Conservation (phyloP, 108 stramenopile genomes). For the Nannochloropsis oceanica region DNA sequence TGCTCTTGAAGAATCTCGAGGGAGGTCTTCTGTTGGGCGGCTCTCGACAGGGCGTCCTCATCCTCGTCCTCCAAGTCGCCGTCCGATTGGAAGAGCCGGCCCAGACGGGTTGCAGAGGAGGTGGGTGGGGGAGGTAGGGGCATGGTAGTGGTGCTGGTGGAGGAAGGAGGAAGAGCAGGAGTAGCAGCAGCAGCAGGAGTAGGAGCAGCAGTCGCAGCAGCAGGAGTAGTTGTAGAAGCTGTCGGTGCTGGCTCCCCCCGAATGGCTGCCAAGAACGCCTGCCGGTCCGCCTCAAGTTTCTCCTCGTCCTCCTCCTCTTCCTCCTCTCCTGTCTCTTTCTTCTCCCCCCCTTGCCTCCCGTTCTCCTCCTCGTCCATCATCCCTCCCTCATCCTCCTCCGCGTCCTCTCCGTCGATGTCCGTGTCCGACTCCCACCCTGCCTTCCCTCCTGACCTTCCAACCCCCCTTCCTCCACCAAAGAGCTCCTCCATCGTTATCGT, state of each 20-base stretch:
- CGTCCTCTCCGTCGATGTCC: conserved; percentile 17
- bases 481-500: neutral
- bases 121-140: neutral
- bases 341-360: neutral
- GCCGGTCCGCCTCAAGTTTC: neutral
- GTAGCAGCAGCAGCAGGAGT: neutral
- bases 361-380: neutral
- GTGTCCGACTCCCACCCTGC: conserved; percentile 5
- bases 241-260: neutral
- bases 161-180: neutral
- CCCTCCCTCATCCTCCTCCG: neutral
- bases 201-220: neutral
- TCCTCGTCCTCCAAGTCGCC: conserved; percentile 84
- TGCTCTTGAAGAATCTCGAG: conserved; percentile 71
- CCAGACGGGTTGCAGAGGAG: conserved; percentile 1
- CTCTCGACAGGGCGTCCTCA: conserved; percentile 51
- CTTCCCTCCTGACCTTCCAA: neutral
- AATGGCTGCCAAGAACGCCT: neutral
- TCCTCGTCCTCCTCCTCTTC: neutral
- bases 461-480: neutral
- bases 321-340: neutral
- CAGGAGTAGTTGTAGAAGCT: neutral
- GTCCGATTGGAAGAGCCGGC: conserved; percentile 40
- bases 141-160: neutral
- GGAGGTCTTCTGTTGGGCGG: conserved; percentile 47